phyloP scores from a whole-genome alignment of 352 stramenopile species.

The Phytophthora fragariaefolia region DNA sequence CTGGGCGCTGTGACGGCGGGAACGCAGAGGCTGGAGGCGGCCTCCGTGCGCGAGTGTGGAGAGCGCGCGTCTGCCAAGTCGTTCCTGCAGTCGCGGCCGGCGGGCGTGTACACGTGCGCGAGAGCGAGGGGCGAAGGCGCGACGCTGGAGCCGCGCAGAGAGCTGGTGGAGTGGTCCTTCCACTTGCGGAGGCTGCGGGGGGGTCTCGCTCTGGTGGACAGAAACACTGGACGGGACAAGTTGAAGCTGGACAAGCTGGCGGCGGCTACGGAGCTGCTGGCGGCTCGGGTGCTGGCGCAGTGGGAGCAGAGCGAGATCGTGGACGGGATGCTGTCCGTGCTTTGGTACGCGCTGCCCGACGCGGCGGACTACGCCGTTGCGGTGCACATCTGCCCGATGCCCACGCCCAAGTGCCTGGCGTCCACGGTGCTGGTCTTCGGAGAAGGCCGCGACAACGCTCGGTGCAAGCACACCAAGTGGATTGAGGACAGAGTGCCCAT shows the following conservation, averaged over 20 bases:
- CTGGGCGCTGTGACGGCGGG: constrained; percentile 1
- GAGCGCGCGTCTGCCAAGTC: constrained; percentile 47
- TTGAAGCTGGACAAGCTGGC: constrained; percentile 25
- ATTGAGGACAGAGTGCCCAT: constrained; percentile 61
- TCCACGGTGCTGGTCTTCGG: constrained; percentile 66
- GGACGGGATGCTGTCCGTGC: constrained; percentile 71
- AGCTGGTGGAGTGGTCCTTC: constrained; percentile 62
- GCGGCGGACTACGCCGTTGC: constrained; percentile 42
- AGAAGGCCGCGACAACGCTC: constrained; percentile 43
- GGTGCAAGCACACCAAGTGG: constrained; percentile 79
- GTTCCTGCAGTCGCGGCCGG: constrained; percentile 55
- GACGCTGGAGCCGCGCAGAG: neutral
- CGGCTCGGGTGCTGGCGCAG: constrained; percentile 13
- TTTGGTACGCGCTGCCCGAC: constrained; percentile 51
- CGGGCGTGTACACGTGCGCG: constrained; percentile 73
- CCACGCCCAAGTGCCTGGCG: constrained; percentile 41
- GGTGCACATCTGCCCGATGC: constrained; percentile 66
- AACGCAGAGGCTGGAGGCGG: neutral
- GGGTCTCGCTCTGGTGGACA: constrained; percentile 31
- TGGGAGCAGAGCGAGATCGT: constrained; percentile 8
- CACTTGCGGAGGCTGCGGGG: constrained; percentile 56
- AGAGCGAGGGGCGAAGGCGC: constrained; percentile 30
- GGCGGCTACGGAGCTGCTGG: constrained; percentile 17
- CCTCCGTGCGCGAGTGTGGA: constrained; percentile 2
- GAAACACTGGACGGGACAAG: neutral